Evolutionary conservation across 2,329 filamentous ascomycete species (phyloP).

Genomic region (Microcyclosporella mali): DNA sequence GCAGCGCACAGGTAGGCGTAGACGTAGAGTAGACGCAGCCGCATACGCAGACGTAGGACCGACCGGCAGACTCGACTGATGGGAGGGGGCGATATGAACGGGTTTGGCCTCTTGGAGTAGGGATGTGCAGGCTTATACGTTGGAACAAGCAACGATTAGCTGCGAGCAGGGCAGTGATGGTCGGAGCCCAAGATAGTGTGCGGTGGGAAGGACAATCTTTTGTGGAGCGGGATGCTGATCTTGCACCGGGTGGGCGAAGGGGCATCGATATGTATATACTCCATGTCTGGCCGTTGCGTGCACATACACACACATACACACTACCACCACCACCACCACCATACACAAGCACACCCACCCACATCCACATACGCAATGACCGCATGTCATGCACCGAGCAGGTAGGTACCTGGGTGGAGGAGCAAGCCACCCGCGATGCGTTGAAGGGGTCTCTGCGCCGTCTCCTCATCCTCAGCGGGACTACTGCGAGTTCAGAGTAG

Average conservation of each 20-base stretch:
- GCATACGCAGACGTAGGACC: too few relatives aligned
- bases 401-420: neutral
- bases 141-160: conserved; percentile 3
- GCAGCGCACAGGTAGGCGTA: neutral
- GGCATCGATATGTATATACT: conserved; percentile 7
- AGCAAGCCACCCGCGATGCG: neutral
- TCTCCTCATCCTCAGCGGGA: too few relatives aligned
- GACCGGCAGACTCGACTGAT: neutral
- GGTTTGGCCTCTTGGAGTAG: conserved; percentile 8
- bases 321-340: too few relatives aligned
- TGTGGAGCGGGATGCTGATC: conserved; percentile 15
- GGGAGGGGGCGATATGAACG: conserved; percentile 8
- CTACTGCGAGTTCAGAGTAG: too few relatives aligned
- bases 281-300: too few relatives aligned
- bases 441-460: too few relatives aligned
- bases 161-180: conserved; percentile 6
- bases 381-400: neutral
- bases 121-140: conserved; percentile 9
- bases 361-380: neutral
- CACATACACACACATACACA: too few relatives aligned
- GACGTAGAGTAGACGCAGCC: neutral
- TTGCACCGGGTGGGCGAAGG: conserved; percentile 6
- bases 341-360: too few relatives aligned
- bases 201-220: conserved; percentile 7
- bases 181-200: conserved; percentile 11